phyloP scores from a whole-genome alignment of 2,329 filamentous ascomycete genomes.

The Alternaria novae-zelandiae region DNA sequence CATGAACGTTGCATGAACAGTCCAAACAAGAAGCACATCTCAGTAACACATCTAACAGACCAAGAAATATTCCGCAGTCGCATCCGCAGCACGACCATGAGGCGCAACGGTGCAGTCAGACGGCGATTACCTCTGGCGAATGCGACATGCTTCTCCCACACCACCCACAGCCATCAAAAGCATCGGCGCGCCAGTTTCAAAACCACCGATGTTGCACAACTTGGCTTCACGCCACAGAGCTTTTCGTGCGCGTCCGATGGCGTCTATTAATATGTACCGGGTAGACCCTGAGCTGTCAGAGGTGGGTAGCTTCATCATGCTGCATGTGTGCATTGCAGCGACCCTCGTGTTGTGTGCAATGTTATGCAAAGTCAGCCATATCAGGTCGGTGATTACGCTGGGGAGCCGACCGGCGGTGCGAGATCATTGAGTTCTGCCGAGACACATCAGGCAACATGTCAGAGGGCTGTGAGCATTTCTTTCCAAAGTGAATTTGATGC shows the following conservation, averaged over 20 bases:
- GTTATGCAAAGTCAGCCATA: constrained; percentile 5
- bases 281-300: constrained; percentile 1
- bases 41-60: constrained; percentile 1
- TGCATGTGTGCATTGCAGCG: neutral
- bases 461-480: neutral
- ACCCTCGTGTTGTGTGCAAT: neutral
- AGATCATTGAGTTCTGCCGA: neutral
- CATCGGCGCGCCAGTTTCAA: constrained; percentile 6
- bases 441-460: neutral
- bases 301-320: neutral
- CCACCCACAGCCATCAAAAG: constrained; percentile 6
- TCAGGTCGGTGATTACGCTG: constrained; percentile 7
- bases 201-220: constrained; percentile 12
- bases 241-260: neutral
- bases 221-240: constrained; percentile 8
- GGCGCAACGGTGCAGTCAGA: constrained; percentile 7
- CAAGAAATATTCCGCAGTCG: constrained; percentile 4
- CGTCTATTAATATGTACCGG: constrained; percentile 10
- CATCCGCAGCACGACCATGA: constrained; percentile 10
- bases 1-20: neutral
- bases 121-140: constrained; percentile 7
- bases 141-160: constrained; percentile 8
- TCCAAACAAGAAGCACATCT: constrained; percentile 1
- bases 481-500: neutral
- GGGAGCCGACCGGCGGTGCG: constrained; percentile 8